A percentile compares a stretch with the other conserved stretches of the same genome.
phyloP scores from a whole-genome alignment of 768 basidiomycete genomes.

The Mycena albidolilacea region DNA sequence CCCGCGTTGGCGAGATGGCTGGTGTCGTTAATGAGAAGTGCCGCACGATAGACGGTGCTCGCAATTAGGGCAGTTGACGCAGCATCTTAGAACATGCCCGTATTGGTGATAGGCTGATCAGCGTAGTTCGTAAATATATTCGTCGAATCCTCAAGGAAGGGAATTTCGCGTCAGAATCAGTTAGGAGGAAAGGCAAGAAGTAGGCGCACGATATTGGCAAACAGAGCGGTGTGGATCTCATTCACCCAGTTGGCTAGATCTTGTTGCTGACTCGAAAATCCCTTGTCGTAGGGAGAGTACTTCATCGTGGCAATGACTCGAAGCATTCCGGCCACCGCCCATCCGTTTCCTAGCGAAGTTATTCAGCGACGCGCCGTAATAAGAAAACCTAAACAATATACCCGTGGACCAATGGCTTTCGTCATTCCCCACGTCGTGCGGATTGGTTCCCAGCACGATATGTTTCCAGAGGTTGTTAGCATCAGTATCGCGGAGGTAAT shows the following conservation, averaged over 20 bases:
- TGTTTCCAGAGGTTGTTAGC: constrained; percentile 81
- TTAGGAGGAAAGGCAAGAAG: neutral
- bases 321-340: constrained; percentile 92
- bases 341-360: constrained; percentile 77
- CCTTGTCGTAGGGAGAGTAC: constrained; percentile 67
- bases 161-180: constrained; percentile 13
- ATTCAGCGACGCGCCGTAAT: constrained; percentile 5
- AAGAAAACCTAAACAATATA: constrained; percentile 40
- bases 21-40: constrained; percentile 66
- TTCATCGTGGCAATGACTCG: constrained; percentile 85
- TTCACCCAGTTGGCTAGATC: constrained; percentile 76
- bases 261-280: constrained; percentile 64
- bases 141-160: constrained; percentile 54
- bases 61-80: constrained; percentile 84
- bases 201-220: constrained; percentile 66
- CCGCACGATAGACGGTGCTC: constrained; percentile 80
- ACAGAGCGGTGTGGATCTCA: constrained; percentile 87
- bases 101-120: constrained; percentile 54
- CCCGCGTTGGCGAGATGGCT: constrained; percentile 73
- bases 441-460: constrained; percentile 67
- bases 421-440: constrained; percentile 59
- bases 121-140: constrained; percentile 83
- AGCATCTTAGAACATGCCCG: constrained; percentile 77
- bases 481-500: constrained; percentile 67
- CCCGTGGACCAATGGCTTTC: constrained; percentile 87